Base-by-base conservation (phyloP, 768 basidiomycete genomes). In the Tephrocybe sp. region DNA sequence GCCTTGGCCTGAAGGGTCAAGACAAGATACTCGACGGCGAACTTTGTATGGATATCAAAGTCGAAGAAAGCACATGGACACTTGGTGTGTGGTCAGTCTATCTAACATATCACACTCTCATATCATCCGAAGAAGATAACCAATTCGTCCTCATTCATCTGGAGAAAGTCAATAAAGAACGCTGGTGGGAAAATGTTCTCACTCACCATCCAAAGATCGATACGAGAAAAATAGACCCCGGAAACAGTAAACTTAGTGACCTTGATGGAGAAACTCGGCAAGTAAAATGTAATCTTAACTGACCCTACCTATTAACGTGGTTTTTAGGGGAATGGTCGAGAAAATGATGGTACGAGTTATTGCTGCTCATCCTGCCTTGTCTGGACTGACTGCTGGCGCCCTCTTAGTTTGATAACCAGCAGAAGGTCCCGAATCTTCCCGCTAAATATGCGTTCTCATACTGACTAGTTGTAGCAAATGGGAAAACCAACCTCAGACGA, bases 141-240 rank as follows among this genome's bases (percentile, higher is more conserved):
- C 72, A 85, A 50, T 69, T 71, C 7, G 71, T 95, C 45, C 71
- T 79, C 15, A 74, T 95, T 42, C 88, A 92, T 60, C 78, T 94
- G 36, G 91, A 94, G 68, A 94, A 95, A 66, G 57, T 90, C 45
- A 91, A 94, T 67, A 73, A 88, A 54, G 82, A 89, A 66, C 82
- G 89, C 50, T 98, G 97, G 97, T 99, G 97, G 97, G 90, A 93
- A 65, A 94, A 97, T 65, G 87, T 98, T 55, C 72, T 98, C 43
- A 88, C 87, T 1, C 91, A 95, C 61, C 93, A 97, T 62, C 93
- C 97, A 12, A 97, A 94, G 75, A 86, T 98, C 75, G 90, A 98
- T 62, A 97, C 94, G 9, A 88, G 78, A 47, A 98, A 97, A 73
- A 97, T 99, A 57, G 86, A 88, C 60, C 97, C 97, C 2, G 83